These are phyloP conservation scores for Teunomyces pallodes DNA, from an alignment of 805 yeast genomes.

Conservation along the genomic window DNA sequence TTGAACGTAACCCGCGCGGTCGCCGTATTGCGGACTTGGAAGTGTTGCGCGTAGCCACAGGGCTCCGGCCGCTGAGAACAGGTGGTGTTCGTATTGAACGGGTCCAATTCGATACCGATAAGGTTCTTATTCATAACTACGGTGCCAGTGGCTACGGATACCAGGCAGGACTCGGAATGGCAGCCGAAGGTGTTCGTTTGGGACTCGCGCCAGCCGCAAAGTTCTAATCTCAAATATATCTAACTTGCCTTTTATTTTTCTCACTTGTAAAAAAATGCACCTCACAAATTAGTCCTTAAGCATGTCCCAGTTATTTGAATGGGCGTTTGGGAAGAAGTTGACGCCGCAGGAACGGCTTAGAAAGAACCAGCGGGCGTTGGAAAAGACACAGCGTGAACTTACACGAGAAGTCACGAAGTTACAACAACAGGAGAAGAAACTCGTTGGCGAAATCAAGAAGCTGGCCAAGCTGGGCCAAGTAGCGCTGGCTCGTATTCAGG, in stretches of 20 bases:
- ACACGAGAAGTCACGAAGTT: conserved; percentile 83
- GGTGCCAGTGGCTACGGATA: conserved; percentile 70
- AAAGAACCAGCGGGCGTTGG: conserved; percentile 92
- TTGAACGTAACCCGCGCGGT: conserved; percentile 33
- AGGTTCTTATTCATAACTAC: conserved; percentile 60
- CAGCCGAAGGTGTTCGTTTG: conserved; percentile 41
- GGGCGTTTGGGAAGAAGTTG: conserved; percentile 92
- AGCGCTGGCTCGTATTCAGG: conserved; percentile 89
- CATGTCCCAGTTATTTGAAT: conserved; percentile 51
- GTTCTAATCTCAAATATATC: neutral
- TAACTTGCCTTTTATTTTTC: neutral
- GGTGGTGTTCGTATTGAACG: conserved; percentile 74
- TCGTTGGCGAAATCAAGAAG: conserved; percentile 81
- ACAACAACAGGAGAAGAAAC: conserved; percentile 88
- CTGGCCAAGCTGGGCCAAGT: conserved; percentile 89
- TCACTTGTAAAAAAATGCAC: neutral
- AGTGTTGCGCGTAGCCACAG: conserved; percentile 65
- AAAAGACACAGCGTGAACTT: conserved; percentile 89
- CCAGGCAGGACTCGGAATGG: conserved; percentile 66
- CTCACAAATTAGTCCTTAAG: neutral
- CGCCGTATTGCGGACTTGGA: conserved; percentile 39
- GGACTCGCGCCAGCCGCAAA: conserved; percentile 4
- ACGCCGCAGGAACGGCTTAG: conserved; percentile 95
- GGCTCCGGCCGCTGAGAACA: conserved; percentile 70
- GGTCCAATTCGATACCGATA: conserved; percentile 31